phyloP scores from a whole-genome alignment of 352 stramenopile genomes.

The Aphanomyces invadans region DNA sequence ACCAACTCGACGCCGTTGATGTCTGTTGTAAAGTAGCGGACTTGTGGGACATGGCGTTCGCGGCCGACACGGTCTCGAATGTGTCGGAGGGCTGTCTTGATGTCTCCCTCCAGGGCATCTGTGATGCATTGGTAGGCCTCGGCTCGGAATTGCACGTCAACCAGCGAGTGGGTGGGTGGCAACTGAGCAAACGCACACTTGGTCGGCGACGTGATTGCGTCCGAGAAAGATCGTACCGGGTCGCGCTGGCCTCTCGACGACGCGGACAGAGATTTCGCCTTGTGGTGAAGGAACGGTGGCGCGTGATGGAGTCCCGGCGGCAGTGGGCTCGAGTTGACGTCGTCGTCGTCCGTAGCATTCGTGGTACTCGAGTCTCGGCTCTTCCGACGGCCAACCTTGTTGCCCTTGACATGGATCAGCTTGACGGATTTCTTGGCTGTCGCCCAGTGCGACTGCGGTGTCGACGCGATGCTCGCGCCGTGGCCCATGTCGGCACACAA shows the following conservation, averaged over 20 bases:
- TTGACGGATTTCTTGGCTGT: background rate
- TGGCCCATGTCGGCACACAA: background rate
- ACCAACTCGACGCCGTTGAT: background rate
- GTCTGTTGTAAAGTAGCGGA: background rate
- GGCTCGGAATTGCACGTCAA: background rate
- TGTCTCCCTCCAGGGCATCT: background rate
- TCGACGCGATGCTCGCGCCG: background rate
- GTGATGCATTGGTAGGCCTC: background rate
- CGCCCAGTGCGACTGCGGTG: background rate
- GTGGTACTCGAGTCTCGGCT: background rate
- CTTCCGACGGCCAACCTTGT: background rate
- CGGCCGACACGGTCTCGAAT: background rate
- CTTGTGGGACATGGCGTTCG: background rate
- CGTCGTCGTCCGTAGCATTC: background rate
- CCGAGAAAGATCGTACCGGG: background rate
- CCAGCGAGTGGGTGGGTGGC: background rate
- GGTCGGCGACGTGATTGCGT: no score
- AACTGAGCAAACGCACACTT: no score
- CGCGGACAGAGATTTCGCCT: background rate
- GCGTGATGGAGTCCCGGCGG: background rate
- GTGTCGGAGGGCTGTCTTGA: background rate
- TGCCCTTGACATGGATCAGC: background rate
- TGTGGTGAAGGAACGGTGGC: background rate
- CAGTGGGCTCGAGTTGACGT: background rate
- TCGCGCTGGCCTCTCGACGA: background rate